Evolutionary conservation across 306 rosid species (phyloP), one percentile per base, ranked within the genome.

Genomic region (Casuarina equisetifolia): DNA sequence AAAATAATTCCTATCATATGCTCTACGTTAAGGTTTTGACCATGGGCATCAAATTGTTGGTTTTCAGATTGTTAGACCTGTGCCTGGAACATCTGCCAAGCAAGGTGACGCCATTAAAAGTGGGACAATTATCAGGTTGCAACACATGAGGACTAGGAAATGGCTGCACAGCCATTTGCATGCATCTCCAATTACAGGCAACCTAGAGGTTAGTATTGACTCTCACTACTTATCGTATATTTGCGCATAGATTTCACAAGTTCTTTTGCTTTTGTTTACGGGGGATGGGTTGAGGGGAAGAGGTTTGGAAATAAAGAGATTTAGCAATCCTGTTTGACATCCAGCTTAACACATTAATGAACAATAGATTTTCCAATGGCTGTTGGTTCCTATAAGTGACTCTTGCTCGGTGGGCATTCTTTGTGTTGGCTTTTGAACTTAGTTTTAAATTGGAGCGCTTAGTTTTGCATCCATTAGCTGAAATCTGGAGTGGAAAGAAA

Each of bases 151-250:
- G 78, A 96, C 99, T 9, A 93, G 96, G 89, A 96, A 90, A 86
- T 96, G 99, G 99, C 85, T 96, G 80, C 99, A 96, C 89, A 96
- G 98, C 82, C 99, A 96, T 85, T 74, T 96, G 82, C 97, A 92
- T 36, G 94, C 96, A 6, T 96, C 99, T 80, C 99, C 99, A 1
- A 90, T 96, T 76, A 62, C 94, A 4, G 92, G 98, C 90, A 92
- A 96, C 85, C 91, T 92, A 35, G 99, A 96, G 94, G 99, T 92
- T 71, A 58, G 76, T 81, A 39, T 4, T 25, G 42, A 5, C 13
- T 16, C 58, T 43, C 12, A 51, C 13, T 15, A 25, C 17, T 72
- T 53, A 39, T 38, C 38, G 10, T 25, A 32, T 39, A 12, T 15
- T 36, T 36, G 0, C 8, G 53, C 39, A 17, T 9, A 67, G 50